These are phyloP conservation scores for Psilocybe tampanensis DNA, from an alignment of 768 basidiomycete genomes.

Conservation along the genomic window DNA sequence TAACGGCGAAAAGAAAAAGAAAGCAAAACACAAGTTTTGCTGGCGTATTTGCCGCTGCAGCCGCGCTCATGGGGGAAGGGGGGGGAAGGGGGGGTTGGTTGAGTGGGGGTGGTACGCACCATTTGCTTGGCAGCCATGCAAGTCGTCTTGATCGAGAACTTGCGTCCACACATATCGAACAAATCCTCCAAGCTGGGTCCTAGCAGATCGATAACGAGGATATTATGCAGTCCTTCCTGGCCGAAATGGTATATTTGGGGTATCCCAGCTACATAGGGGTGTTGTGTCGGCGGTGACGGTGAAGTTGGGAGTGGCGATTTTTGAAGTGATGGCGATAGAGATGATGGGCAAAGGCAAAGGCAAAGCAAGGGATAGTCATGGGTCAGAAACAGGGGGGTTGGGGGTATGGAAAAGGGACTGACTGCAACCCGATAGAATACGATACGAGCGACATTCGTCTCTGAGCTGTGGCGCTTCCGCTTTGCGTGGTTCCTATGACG, in stretches of 20 bases:
- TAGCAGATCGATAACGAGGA: constrained; percentile 96
- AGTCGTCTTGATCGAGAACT: constrained; percentile 97
- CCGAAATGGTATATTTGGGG: constrained; percentile 99
- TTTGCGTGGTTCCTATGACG: constrained; percentile 79
- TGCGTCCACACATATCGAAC: constrained; percentile 98
- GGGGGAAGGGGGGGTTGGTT: too few relatives aligned
- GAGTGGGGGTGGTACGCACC: constrained; percentile 54
- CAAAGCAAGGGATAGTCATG: constrained; percentile 7
- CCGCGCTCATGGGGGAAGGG: too few relatives aligned
- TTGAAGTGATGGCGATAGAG: background rate
- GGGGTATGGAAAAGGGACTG: constrained; percentile 37
- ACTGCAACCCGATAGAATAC: constrained; percentile 90
- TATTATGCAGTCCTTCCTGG: constrained; percentile 97
- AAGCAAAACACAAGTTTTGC: too few relatives aligned
- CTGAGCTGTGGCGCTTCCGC: constrained; percentile 97
- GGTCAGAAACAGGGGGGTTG: constrained; percentile 1
- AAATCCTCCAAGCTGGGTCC: constrained; percentile 97
- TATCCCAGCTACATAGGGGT: constrained; percentile 74
- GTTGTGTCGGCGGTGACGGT: background rate
- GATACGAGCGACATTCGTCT: constrained; percentile 98
- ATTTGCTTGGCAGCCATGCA: constrained; percentile 99
- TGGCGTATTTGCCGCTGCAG: too few relatives aligned
- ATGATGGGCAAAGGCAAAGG: background rate
- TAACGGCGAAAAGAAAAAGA: background rate
- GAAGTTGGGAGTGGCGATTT: background rate